Conservation (phyloP, 164 flowering plant species). For the Brasenia schreberi region DNA sequence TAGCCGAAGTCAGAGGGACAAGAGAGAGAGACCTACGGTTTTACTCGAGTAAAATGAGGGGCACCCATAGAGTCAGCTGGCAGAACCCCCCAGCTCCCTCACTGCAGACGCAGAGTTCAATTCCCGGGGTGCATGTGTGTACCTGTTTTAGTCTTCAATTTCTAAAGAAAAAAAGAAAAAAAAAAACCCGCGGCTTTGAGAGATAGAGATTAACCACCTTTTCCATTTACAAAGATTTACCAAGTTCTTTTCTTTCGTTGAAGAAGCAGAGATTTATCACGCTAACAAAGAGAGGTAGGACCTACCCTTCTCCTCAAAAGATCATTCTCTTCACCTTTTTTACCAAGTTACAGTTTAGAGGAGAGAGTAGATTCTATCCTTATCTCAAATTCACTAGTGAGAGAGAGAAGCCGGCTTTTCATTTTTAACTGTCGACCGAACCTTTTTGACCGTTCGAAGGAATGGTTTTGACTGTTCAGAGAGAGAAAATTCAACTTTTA, state of each 20-base stretch:
- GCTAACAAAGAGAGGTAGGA: too few species aligned
- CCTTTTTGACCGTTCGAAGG: constrained; percentile 5
- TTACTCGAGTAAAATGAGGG: background rate
- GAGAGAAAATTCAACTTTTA: constrained; percentile 6
- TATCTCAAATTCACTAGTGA: background rate
- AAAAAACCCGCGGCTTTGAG: background rate
- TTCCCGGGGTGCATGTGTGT: background rate
- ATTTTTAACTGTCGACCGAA: constrained; percentile 1
- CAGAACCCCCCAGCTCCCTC: too few species aligned
- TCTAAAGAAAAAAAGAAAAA: background rate
- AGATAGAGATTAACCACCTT: too few species aligned
- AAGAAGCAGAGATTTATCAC: too few species aligned
- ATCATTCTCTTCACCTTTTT: too few species aligned
- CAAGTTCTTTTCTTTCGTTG: too few species aligned
- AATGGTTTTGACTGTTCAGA: constrained; percentile 7
- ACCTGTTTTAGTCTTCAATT: background rate
- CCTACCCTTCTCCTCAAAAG: background rate
- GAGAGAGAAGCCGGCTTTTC: background rate
- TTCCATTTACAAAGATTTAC: too few species aligned
- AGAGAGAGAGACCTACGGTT: background rate
- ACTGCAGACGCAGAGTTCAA: too few species aligned
- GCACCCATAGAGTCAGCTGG: too few species aligned
- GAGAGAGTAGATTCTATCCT: background rate
- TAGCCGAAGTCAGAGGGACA: background rate
- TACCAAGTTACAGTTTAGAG: background rate